A percentile compares a stretch with the other conserved stretches of the same genome.
Evolutionary conservation across 129 eudicot species (phyloP).

Genomic region (carrot (Daucus carota)): DNA sequence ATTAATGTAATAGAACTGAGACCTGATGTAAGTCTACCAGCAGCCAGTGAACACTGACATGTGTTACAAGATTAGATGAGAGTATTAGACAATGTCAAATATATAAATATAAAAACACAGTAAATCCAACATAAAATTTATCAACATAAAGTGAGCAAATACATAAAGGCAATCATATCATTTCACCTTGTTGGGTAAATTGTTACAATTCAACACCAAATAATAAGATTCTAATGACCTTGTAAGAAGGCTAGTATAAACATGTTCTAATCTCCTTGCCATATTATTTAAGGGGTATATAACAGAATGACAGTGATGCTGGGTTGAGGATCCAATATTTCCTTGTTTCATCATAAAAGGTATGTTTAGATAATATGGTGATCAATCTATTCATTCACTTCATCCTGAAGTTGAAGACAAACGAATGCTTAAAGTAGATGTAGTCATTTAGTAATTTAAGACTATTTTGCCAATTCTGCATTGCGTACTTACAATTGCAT

Average conservation of each 20-base stretch:
- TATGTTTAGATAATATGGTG: background rate
- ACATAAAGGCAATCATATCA: background rate
- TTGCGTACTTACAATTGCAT: conserved; percentile 74
- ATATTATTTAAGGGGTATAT: background rate
- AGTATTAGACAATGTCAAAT: conserved; percentile 3
- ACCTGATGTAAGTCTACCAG: conserved; percentile 84
- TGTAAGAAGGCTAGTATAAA: background rate
- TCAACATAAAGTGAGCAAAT: background rate
- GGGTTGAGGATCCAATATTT: background rate
- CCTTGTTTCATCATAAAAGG: background rate
- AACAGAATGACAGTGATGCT: background rate
- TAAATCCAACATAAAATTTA: background rate
- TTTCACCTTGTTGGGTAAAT: background rate
- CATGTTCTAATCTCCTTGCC: background rate
- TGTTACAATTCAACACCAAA: background rate
- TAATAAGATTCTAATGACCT: background rate
- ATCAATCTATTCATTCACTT: background rate
- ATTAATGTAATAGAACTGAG: conserved; percentile 72
- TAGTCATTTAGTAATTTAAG: too few relatives aligned
- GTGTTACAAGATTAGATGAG: conserved; percentile 12
- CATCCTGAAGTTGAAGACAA: background rate
- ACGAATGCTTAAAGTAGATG: background rate
- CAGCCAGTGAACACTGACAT: conserved; percentile 74
- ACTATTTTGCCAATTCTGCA: background rate
- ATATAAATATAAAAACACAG: conserved; percentile 2